Evolutionary conservation across 176 grass and related monocot species (phyloP).

Genomic region (Cenchrus purpureus): DNA sequence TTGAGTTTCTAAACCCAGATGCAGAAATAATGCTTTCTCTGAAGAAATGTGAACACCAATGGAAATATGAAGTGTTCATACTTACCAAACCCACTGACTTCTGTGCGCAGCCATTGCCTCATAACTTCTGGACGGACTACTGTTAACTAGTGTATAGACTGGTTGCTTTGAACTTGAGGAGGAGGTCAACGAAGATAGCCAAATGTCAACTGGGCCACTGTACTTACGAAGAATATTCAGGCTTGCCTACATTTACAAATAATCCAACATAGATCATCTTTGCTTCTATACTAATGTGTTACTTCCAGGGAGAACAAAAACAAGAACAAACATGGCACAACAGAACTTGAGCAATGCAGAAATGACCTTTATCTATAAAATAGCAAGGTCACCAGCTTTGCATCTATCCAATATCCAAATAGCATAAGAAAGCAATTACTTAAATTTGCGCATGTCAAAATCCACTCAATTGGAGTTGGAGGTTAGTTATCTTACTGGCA

Average conservation of each 20-base stretch:
- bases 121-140: constrained; percentile 52
- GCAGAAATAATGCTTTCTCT: not conserved
- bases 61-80: not conserved
- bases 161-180: constrained; percentile 40
- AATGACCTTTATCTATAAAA: not conserved
- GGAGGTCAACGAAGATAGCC: constrained; percentile 49
- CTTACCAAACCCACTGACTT: constrained; percentile 88
- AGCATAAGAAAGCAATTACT: not conserved
- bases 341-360: not conserved
- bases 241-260: constrained; percentile 54
- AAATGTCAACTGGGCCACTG: constrained; percentile 67
- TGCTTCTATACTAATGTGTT: not conserved
- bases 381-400: not conserved
- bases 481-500: not conserved
- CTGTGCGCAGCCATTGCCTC: constrained; percentile 68
- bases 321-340: not conserved
- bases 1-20: not conserved
- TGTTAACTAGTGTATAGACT: constrained; percentile 56
- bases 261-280: constrained; percentile 11
- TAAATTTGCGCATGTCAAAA: not conserved
- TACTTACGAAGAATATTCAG: constrained; percentile 70
- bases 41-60: not conserved
- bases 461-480: not conserved
- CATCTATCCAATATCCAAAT: not conserved
- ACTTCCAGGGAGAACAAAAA: not conserved